A percentile compares a stretch with the other conserved stretches of the same genome.
Conservation (phyloP, 345 rosid species). For the Adansonia digitata region DNA sequence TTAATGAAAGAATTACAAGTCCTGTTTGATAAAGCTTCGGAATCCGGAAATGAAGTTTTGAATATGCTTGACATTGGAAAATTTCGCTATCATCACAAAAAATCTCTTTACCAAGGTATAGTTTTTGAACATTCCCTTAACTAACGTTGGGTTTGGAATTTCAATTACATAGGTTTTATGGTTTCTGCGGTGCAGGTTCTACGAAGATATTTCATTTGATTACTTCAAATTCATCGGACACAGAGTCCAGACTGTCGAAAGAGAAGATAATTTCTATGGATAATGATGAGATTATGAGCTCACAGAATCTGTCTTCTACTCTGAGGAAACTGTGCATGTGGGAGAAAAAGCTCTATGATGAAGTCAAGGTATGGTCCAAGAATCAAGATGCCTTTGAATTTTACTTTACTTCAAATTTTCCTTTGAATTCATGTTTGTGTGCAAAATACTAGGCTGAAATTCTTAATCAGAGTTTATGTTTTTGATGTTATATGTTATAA, state of each 20-base stretch:
- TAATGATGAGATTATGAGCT: constrained; percentile 20
- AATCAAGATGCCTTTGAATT: constrained; percentile 1
- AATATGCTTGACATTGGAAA: constrained; percentile 37
- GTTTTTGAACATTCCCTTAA: neutral
- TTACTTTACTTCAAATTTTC: constrained; percentile 3
- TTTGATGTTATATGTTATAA: neutral
- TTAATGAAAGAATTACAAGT: constrained; percentile 30
- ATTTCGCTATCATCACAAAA: constrained; percentile 27
- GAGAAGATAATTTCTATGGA: constrained; percentile 17
- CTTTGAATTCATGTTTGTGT: neutral
- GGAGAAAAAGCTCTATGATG: constrained; percentile 58
- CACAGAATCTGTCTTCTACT: constrained; percentile 42
- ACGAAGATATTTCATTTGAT: constrained; percentile 28
- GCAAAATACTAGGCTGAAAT: no score
- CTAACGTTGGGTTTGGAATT: neutral
- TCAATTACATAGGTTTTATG: neutral
- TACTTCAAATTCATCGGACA: constrained; percentile 10
- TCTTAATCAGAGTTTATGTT: neutral
- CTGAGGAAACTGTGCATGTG: constrained; percentile 47
- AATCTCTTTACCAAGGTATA: constrained; percentile 28
- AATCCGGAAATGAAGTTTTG: constrained; percentile 36
- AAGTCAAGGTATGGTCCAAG: constrained; percentile 47
- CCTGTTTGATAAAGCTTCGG: constrained; percentile 37
- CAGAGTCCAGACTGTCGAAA: neutral
- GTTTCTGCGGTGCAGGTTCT: constrained; percentile 15